Conservation (phyloP, 73 alveolate species). For the Uronychia setigera region DNA sequence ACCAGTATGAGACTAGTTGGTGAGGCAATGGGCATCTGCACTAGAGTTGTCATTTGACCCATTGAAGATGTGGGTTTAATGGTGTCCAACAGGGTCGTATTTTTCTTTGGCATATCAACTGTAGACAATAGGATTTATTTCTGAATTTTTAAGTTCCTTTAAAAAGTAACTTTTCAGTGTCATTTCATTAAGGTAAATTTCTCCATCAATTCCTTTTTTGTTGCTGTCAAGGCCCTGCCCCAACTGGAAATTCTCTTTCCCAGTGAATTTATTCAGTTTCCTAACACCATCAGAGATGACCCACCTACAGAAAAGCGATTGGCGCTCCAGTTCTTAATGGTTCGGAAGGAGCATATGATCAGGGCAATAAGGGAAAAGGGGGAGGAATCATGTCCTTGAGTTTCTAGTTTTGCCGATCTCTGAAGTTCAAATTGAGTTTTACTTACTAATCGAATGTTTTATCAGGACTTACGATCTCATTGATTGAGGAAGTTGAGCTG, state of each 20-base stretch:
- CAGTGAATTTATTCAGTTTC: too few species aligned
- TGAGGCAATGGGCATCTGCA: not conserved
- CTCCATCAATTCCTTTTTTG: not conserved
- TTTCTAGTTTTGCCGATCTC: too few species aligned
- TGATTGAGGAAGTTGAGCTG: too few species aligned
- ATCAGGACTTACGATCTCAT: too few species aligned
- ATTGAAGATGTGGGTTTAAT: not conserved
- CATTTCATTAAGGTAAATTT: not conserved
- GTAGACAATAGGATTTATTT: not conserved
- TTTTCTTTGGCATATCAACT: not conserved
- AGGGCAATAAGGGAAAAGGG: too few species aligned
- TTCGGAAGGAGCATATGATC: not conserved
- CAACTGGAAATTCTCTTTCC: not conserved
- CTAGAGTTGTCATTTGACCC: not conserved
- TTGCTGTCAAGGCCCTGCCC: not conserved
- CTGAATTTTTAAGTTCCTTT: not conserved
- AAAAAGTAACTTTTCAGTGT: not conserved
- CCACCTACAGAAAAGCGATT: not conserved
- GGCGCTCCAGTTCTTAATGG: not conserved
- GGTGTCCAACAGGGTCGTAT: not conserved
- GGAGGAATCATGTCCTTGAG: too few species aligned
- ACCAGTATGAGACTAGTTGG: constrained; percentile 16
- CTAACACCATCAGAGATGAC: not conserved
- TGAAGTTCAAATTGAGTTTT: too few species aligned
- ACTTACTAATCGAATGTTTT: too few species aligned